A percentile compares a stretch with the other conserved stretches of the same genome.
phyloP scores from a whole-genome alignment of 2,329 filamentous ascomycete genomes.

The Seiridium cupressi region DNA sequence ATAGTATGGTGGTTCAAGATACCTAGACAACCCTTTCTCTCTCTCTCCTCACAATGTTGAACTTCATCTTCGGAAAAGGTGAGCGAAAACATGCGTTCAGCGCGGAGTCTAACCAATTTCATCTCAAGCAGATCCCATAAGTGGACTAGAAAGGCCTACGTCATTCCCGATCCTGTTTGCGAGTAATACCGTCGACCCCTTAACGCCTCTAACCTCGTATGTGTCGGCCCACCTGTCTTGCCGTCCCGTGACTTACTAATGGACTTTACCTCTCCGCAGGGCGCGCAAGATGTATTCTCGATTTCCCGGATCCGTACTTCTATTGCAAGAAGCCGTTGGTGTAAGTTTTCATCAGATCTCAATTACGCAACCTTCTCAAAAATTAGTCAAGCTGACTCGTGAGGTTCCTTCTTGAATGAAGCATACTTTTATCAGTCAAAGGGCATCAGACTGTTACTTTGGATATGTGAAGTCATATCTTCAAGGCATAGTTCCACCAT shows the following conservation, averaged over 20 bases:
- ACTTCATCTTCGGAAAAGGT: no score
- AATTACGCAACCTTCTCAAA: background rate
- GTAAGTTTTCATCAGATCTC: conserved; percentile 21
- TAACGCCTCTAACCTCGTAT: conserved; percentile 31
- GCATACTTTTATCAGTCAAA: conserved; percentile 26
- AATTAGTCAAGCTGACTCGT: conserved; percentile 15
- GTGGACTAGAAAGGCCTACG: conserved; percentile 19
- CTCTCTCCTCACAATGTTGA: background rate
- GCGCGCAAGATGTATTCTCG: conserved; percentile 24
- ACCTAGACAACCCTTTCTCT: background rate
- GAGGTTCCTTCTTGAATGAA: conserved; percentile 14
- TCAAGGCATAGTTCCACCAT: conserved; percentile 27
- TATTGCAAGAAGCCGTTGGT: conserved; percentile 30
- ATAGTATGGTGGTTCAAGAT: conserved; percentile 26
- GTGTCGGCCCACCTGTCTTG: conserved; percentile 11
- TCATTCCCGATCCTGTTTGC: conserved; percentile 36
- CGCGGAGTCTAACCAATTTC: conserved; percentile 13
- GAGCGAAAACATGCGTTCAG: background rate
- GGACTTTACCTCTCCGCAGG: conserved; percentile 15
- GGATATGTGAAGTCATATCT: conserved; percentile 34
- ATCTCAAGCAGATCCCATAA: conserved; percentile 17
- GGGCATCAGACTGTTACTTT: conserved; percentile 33
- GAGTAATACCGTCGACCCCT: conserved; percentile 35
- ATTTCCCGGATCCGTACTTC: conserved; percentile 27
- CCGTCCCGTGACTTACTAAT: conserved; percentile 8